Percentiles rank a stretch among this genome's conserved stretches.
Evolutionary conservation across 305 asterid species (phyloP).

Genomic region (Solanum hybrid): DNA sequence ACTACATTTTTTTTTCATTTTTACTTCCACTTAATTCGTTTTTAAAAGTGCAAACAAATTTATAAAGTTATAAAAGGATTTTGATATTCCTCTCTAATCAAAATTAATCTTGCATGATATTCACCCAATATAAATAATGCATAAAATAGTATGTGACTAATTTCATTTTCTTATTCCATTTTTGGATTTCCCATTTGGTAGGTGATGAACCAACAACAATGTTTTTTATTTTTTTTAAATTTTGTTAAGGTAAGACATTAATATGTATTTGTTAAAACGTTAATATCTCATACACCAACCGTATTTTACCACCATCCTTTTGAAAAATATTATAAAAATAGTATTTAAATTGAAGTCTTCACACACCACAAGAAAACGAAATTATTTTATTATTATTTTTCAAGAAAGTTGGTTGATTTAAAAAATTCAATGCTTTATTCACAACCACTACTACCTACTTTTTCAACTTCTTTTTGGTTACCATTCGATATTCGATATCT

Average conservation of each 20-base stretch:
- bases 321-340: neutral
- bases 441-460: neutral
- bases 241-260: neutral
- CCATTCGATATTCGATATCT: neutral
- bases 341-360: neutral
- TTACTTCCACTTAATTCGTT: neutral
- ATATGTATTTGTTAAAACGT: neutral
- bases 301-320: neutral
- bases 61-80: neutral
- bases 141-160: neutral
- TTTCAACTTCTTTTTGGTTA: neutral
- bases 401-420: neutral
- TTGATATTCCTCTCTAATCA: neutral
- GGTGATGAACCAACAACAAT: neutral
- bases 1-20: neutral
- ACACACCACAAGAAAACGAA: neutral
- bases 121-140: neutral
- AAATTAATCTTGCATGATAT: neutral
- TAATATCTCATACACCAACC: neutral
- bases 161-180: neutral
- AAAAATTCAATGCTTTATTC: neutral
- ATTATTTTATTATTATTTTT: neutral
- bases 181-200: neutral
- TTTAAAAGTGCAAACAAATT: neutral
- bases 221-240: neutral